Evolutionary conservation across 2,329 filamentous ascomycete species (phyloP), one percentile per base, ranked within the genome.

Genomic region (Apiospora hydei): DNA sequence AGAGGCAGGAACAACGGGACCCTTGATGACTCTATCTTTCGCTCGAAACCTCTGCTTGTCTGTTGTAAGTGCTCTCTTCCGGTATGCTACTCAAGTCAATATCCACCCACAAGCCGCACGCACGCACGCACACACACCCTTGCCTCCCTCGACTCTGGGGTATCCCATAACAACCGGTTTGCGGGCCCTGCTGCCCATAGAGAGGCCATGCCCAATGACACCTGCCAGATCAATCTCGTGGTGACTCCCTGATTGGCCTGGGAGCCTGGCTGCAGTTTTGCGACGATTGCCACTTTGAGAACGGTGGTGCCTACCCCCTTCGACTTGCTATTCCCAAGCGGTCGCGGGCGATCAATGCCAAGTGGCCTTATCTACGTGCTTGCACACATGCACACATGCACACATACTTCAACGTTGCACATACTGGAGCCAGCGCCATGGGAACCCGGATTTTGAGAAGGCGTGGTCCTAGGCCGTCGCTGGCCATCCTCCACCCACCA

Each of bases 401-500:
- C 26, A 30, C 26, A 30, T 30, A 30, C 26, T 30, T 30, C 26
- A 30, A 30, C 26, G 26, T 21, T 21, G 53, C 14, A 61, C 8
- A 14, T 34, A 34, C 53, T 34, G 6, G 53, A 26, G 1, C 24
- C 51, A 24, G 24, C 18, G 18, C 26, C 51, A 5, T 34, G 7
- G 53, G 26, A 38, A 34, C 21, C 38, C 21, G 30, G 53, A 30
- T 18, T 38, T 38, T 34, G 18, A n/a, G 57, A 64, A 64, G 34
- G 30, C 57, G 57, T 41, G 34, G 34, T 38, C 30, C 46, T 49
- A 49, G 47, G n/a, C 34, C 57, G 57, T n/a, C 18, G 30, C 21
- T 64, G 57, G 14, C 57, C 57, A 64, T 64, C 57, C 57, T 64
- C 57, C 57, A 64, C 57, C 38, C 34, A 64, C 57, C 57, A n/a